Base-by-base conservation (phyloP, 2,329 filamentous ascomycete species). In the Monosporascus sp. region DNA sequence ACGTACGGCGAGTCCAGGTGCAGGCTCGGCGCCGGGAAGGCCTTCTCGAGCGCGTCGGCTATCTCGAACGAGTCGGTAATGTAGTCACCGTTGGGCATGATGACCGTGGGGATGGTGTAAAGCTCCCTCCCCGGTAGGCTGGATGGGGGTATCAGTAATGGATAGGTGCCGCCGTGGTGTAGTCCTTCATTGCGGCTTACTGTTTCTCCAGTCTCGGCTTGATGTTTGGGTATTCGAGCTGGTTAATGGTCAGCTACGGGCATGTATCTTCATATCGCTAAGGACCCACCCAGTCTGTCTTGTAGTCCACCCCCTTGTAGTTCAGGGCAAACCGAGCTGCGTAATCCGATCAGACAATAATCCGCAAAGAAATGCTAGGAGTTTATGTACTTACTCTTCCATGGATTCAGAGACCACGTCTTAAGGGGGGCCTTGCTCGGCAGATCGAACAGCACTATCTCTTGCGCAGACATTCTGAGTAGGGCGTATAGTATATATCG, bases 401-500 rank as follows among this genome's bases (percentile, higher is more conserved):
- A 89, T 1, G 86, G 80, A 65, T 89, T 90, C 46, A 81, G 70
- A 1, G 85, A 86, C 87, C 87, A 89, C 49, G 72, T 64, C 7
- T 69, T 70, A 40, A 72, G 66, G 17, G 71, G 72, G 20, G 71
- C 69, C 63, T 74, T 78, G 68, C 75, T 83, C 3, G 85, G 80
- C 3, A 89, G 67, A 65, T 89, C 86, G 59, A 82, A 87, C 2
- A 89, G 66, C 8, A 80, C 70, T 38, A 86, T 72, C 44, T 73
- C 56, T 2, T 58, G 51, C 47, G 43, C 27, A 19, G 60, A 52
- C 63, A 65, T 66, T 38, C 50, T 38, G 37, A 50, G 5, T 35
- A 31, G 19, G 48, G 5, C 26, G 22, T 46, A n/a, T 31, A n/a
- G 43, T 14, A 27, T 27, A 31, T 35, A 35, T 35, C 31, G 31